Evolutionary conservation across 225 moss, liverwort and hornwort genomes (phyloP).

Genomic region (Takakia lepidozioides): DNA sequence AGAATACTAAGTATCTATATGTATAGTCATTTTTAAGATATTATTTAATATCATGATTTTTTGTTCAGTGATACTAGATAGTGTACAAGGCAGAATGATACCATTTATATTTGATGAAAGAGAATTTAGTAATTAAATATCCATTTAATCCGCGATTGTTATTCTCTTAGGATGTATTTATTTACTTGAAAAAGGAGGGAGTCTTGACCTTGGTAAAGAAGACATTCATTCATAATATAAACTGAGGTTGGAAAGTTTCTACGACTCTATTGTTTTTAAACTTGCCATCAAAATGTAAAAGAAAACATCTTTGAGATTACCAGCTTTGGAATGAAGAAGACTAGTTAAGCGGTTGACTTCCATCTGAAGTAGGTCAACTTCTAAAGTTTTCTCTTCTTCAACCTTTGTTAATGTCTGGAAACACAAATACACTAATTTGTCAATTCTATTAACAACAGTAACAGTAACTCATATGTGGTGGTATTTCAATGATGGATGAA

Average conservation of each 20-base stretch:
- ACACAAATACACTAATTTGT: background rate
- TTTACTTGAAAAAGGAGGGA: too few relatives aligned
- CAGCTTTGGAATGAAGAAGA: conserved; percentile 73
- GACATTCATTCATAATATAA: background rate
- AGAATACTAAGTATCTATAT: too few relatives aligned
- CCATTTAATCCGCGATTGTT: too few relatives aligned
- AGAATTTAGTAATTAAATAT: too few relatives aligned
- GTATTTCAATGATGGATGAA: too few relatives aligned
- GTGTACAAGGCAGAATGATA: too few relatives aligned
- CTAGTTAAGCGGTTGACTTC: conserved; percentile 82
- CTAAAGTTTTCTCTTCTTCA: conserved; percentile 75
- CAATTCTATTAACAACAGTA: background rate
- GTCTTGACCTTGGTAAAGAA: background rate
- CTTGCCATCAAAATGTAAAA: background rate
- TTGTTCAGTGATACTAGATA: too few relatives aligned
- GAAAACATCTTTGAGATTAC: conserved; percentile 18
- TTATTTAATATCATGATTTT: too few relatives aligned
- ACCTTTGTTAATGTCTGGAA: conserved; percentile 53
- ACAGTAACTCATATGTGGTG: background rate
- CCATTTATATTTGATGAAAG: too few relatives aligned
- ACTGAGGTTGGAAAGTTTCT: background rate
- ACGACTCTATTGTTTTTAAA: background rate
- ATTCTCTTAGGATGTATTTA: too few relatives aligned
- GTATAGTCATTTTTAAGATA: too few relatives aligned
- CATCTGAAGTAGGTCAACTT: conserved; percentile 82